Conservation (phyloP, 2,329 filamentous ascomycete genomes). For the Aureobasidium leucospermi region DNA sequence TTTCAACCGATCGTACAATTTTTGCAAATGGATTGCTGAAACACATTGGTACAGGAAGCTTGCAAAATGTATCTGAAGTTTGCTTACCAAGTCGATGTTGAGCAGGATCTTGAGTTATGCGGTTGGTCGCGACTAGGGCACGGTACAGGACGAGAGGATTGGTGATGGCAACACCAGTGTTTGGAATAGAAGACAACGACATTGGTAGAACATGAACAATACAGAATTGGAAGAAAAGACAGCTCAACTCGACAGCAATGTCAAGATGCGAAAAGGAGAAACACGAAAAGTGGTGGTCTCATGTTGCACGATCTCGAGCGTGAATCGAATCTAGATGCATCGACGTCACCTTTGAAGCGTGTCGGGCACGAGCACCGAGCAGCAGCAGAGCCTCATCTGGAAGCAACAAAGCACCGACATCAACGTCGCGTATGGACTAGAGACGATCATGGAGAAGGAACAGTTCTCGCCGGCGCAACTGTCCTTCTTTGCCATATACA, state of each 20-base stretch:
- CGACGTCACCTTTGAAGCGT: neutral
- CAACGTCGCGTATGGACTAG: neutral
- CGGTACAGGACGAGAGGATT: conserved; percentile 74
- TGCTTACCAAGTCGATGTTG: conserved; percentile 55
- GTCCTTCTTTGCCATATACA: conserved; percentile 90
- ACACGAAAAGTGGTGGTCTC: neutral
- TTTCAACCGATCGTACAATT: conserved; percentile 66
- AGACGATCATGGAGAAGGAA: neutral
- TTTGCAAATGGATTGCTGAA: conserved; percentile 63
- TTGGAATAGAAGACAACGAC: conserved; percentile 10
- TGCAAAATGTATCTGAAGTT: neutral
- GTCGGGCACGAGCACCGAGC: neutral
- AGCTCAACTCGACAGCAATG: neutral
- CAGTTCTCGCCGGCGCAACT: conserved; percentile 62
- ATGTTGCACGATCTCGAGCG: conserved; percentile 1
- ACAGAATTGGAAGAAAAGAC: neutral
- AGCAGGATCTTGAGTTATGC: conserved; percentile 61
- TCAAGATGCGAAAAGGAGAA: neutral
- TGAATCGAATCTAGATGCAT: neutral
- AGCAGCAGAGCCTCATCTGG: conserved; percentile 1
- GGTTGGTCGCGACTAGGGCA: conserved; percentile 58
- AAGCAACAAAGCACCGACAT: neutral
- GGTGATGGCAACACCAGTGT: conserved; percentile 40
- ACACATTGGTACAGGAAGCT: neutral
- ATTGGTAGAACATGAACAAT: conserved; percentile 5